Percentiles rank a stretch among this genome's conserved stretches.
Evolutionary conservation across 1,284 basidiomycete genomes (phyloP).

Genomic region (Rhodotorula sp.): DNA sequence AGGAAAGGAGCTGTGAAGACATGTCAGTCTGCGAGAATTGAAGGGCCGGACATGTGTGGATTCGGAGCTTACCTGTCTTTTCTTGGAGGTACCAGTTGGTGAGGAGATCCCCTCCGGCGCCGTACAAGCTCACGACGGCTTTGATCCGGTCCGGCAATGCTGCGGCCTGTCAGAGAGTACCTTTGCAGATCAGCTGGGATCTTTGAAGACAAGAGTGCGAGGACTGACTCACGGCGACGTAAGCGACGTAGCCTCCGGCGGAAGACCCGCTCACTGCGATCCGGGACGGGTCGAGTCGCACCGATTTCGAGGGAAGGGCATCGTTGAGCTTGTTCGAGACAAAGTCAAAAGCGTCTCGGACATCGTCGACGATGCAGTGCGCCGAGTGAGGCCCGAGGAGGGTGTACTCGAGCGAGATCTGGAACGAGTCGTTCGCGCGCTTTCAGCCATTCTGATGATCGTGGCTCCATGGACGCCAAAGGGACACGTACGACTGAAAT

Average conservation of each 20-base stretch:
- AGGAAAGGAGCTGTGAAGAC: conserved; percentile 7
- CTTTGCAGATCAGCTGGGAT: no score
- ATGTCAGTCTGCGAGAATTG: no score
- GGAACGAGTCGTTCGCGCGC: background rate
- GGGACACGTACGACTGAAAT: background rate
- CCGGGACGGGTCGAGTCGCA: background rate
- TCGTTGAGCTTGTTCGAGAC: conserved; percentile 5
- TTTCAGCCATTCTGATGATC: no score
- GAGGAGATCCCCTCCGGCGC: conserved; percentile 12
- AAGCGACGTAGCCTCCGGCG: conserved; percentile 2
- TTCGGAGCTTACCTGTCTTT: background rate
- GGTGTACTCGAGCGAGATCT: conserved; percentile 21
- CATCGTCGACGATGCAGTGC: conserved; percentile 7
- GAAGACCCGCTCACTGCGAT: background rate
- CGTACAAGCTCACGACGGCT: conserved; percentile 7
- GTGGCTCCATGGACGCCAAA: no score
- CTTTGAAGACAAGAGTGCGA: no score
- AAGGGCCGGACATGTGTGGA: no score
- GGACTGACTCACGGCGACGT: background rate
- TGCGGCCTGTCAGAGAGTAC: background rate
- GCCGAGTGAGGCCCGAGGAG: conserved; percentile 4
- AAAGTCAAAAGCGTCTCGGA: background rate
- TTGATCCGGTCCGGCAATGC: conserved; percentile 3
- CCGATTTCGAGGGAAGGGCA: background rate
- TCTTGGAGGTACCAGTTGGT: conserved; percentile 11